These are phyloP conservation scores for Aspergillus ochraceus DNA, from an alignment of 2,329 filamentous ascomycete genomes.

Conservation along the genomic window DNA sequence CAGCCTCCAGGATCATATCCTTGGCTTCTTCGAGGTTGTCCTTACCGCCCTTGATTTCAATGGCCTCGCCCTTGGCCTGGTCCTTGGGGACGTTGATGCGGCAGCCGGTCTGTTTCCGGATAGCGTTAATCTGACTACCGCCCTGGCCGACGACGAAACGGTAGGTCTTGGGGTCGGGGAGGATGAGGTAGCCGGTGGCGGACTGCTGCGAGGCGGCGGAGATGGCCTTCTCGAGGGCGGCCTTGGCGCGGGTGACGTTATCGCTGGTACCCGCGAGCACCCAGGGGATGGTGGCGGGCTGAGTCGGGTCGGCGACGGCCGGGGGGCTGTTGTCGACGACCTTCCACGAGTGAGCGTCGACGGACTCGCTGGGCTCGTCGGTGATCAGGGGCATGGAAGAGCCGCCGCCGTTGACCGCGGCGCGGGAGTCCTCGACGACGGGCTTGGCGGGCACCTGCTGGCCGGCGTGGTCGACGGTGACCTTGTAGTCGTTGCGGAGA, in stretches of 20 bases:
- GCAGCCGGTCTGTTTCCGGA: conserved; percentile 88
- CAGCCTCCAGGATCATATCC: conserved; percentile 82
- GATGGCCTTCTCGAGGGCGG: conserved; percentile 70
- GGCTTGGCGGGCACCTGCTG: conserved; percentile 73
- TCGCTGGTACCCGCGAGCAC: conserved; percentile 77
- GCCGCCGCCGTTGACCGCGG: conserved; percentile 59
- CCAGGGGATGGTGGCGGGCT: conserved; percentile 66
- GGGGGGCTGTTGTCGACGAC: conserved; percentile 58
- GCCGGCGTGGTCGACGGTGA: conserved; percentile 89
- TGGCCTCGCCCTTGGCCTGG: conserved; percentile 73
- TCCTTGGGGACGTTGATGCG: conserved; percentile 90
- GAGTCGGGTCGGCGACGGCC: conserved; percentile 25
- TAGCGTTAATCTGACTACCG: conserved; percentile 87
- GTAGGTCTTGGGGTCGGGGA: conserved; percentile 87
- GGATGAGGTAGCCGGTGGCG: conserved; percentile 80
- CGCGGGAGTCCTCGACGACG: conserved; percentile 48
- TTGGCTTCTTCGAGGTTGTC: conserved; percentile 84
- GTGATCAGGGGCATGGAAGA: conserved; percentile 83
- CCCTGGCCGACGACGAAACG: conserved; percentile 85
- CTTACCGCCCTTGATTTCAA: conserved; percentile 79
- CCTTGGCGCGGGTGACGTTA: conserved; percentile 77
- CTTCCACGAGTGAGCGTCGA: conserved; percentile 79
- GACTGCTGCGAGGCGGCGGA: conserved; percentile 53
- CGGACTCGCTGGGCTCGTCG: conserved; percentile 68
- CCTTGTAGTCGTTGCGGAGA: conserved; percentile 79